A percentile compares a stretch with the other conserved stretches of the same genome.
Evolutionary conservation across 495 filamentous ascomycete species (phyloP).

Genomic region (Penicillium atrosanguineum): DNA sequence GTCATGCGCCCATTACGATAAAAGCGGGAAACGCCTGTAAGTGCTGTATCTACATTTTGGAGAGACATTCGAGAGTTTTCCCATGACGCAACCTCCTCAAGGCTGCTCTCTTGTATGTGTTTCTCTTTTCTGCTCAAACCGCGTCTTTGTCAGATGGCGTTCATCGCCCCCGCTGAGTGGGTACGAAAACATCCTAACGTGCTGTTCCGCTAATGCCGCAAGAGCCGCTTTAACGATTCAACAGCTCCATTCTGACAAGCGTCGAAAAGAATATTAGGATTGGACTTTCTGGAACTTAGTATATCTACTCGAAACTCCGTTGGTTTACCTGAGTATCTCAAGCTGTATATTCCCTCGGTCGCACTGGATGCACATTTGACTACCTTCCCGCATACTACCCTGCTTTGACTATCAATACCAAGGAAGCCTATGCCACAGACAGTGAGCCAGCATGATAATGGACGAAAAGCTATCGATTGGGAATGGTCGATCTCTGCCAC

Average conservation of each 20-base stretch:
- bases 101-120: too few relatives aligned
- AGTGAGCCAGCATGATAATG: not conserved
- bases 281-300: not conserved
- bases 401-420: not conserved
- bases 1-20: too few relatives aligned
- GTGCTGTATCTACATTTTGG: too few relatives aligned
- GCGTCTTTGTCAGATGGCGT: too few relatives aligned
- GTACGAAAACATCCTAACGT: not conserved
- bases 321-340: not conserved
- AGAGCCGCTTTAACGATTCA: not conserved
- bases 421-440: not conserved
- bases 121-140: not conserved
- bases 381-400: not conserved
- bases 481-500: conserved; percentile 39
- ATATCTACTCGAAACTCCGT: not conserved
- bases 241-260: not conserved
- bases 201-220: conserved; percentile 1
- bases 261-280: not conserved
- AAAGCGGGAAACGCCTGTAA: too few relatives aligned
- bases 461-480: conserved; percentile 24
- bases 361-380: not conserved
- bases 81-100: too few relatives aligned
- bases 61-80: too few relatives aligned
- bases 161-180: not conserved
- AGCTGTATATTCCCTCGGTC: not conserved